phyloP scores from a whole-genome alignment of 495 filamentous ascomycete species.

The Penicillium macrosclerotiorum region DNA sequence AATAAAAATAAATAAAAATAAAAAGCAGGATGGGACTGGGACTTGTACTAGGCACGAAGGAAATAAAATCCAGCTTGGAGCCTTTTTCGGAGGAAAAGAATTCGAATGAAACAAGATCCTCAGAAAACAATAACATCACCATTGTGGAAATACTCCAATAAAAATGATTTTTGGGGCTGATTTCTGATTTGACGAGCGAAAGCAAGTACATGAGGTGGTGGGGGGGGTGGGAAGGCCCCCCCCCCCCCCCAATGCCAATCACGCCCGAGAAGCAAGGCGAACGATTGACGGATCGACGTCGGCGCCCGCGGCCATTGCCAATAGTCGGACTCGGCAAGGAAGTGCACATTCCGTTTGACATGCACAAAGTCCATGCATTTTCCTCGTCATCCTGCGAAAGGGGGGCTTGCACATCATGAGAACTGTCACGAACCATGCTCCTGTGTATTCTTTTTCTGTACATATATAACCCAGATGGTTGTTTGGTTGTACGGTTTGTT shows the following conservation, averaged over 20 bases:
- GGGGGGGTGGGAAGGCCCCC: not conserved
- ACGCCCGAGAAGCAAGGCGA: slow-evolving; percentile 31
- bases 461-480: too few species aligned
- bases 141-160: too few species aligned
- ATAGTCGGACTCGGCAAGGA: slow-evolving; percentile 39
- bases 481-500: too few species aligned
- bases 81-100: too few species aligned
- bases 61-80: too few species aligned
- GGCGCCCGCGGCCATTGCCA: slow-evolving; percentile 44
- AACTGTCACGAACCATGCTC: not conserved
- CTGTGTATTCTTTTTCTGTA: too few species aligned
- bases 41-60: too few species aligned
- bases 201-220: not conserved
- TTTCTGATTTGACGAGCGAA: too few species aligned
- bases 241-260: slow-evolving; percentile 32
- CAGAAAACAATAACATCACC: too few species aligned
- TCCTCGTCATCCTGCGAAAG: slow-evolving; percentile 1
- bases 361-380: slow-evolving; percentile 16
- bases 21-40: not conserved
- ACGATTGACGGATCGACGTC: slow-evolving; percentile 42
- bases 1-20: slow-evolving; percentile 10
- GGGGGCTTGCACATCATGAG: not conserved
- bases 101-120: too few species aligned
- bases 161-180: too few species aligned
- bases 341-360: slow-evolving; percentile 29